Conservation (phyloP, 441 rosid genomes). For the Arabidopsis lyrata region DNA sequence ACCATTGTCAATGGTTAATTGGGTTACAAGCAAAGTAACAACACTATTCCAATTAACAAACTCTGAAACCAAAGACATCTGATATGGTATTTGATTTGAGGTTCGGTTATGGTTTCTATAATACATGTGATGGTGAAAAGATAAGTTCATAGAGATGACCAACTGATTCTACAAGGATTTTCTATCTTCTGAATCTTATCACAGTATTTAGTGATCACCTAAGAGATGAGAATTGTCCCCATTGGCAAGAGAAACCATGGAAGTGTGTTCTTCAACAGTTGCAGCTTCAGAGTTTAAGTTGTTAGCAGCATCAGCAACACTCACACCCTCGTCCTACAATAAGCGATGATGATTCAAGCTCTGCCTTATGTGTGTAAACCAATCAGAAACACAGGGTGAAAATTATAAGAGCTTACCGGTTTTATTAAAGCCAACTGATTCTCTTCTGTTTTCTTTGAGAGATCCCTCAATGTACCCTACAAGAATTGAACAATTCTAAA, state of each 20-base stretch:
- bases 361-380: not conserved
- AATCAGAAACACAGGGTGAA: not conserved
- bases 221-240: constrained; percentile 30
- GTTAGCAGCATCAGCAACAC: constrained; percentile 20
- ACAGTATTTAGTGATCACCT: constrained; percentile 39
- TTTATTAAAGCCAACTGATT: constrained; percentile 26
- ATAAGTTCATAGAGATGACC: constrained; percentile 19
- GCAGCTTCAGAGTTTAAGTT: constrained; percentile 27
- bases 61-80: constrained; percentile 35
- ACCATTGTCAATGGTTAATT: not conserved
- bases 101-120: constrained; percentile 38
- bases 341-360: constrained; percentile 7
- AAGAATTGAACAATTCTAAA: constrained; percentile 2
- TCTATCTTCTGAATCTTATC: constrained; percentile 32
- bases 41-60: constrained; percentile 2
- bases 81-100: constrained; percentile 33
- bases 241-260: constrained; percentile 37
- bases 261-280: constrained; percentile 15
- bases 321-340: constrained; percentile 37
- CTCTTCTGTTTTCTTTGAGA: constrained; percentile 42
- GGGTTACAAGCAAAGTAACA: not conserved
- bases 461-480: constrained; percentile 49
- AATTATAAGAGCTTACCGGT: constrained; percentile 26
- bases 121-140: constrained; percentile 36
- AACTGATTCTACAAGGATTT: constrained; percentile 36